Base-by-base conservation (phyloP, 495 filamentous ascomycete species). In the Filosporella fistucella region DNA sequence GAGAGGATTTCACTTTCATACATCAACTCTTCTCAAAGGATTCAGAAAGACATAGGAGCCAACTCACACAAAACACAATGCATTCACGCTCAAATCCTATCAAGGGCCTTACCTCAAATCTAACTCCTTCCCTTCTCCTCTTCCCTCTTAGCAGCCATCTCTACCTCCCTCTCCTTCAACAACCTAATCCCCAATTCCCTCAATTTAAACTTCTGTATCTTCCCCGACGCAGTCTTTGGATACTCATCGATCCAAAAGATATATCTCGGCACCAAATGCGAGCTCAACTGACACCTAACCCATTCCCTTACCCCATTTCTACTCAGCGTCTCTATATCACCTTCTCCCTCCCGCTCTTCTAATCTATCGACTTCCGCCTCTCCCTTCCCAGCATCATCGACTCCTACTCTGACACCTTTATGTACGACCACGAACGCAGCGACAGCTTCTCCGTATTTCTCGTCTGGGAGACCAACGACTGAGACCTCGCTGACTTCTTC, bases 201-300 rank as follows among this genome's bases (percentile, higher is more conserved):
- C 57, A 98, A 67, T 63, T 87, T 94, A 66, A 86, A 96, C 65
- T 96, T 96, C 70, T 96, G 89, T 33, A 98, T 93, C 75, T 98
- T 98, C 24, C 93, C 93, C 61, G 89, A 95, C 16, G 89, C 86
- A 17, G 93, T 98, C 73, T 95, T 96, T 7, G 93, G 93, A 57
- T 87, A 93, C 8, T 78, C 72, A 0, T 81, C 76, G 1, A 86
- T 69, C 73, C 87, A 95, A 65, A 95, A 96, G 25, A 96, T 81
- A 63, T 94, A 79, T 63, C 91, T 95, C 0, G 93, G 93, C 42
- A 88, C 89, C 75, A 71, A 70, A 70, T 96, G 91, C 56, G 75
- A 68, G 39, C 85, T 89, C 49, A 98, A 63, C 36, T 75, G 75
- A 53, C 68, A 68, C 26, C 74, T 67, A 7, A 96, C 89, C 88